Evolutionary conservation across 163 green algal genomes (phyloP), one percentile per base, ranked within the genome.

Genomic region (Scenedesmus sp.): DNA sequence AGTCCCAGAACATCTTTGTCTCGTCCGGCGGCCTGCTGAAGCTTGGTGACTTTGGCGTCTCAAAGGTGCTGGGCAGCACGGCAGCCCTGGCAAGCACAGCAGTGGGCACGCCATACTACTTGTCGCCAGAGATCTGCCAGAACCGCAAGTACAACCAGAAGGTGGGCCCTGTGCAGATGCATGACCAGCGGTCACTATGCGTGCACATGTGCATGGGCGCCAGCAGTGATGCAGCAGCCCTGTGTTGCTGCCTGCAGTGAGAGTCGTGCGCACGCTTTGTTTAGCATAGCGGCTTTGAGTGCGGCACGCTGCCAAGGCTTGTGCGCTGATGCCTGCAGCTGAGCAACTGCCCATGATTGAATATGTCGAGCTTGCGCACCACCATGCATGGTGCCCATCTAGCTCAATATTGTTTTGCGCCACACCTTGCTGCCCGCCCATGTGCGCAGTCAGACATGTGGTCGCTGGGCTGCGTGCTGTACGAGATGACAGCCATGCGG

Each of bases 41-140:
- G 92, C 94, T 98, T 13, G 96, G 96, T 0, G 96, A 98, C 91
- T 98, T 98, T 93, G 96, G 96, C 4, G 95, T 98, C 16, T 96
- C 94, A 34, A 97, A 96, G 82, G 90, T 97, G 4, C 90, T 96
- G 34, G 91, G 90, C 83, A 92, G 87, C 55, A 95, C 94, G 20
- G 92, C 88, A 56, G 90, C 95, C 54, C 93, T 97, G 86, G 95
- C 94, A 18, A 84, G 87, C 18, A 96, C 94, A 2, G 94, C 94
- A 9, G 94, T 97, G 18, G 96, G 96, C 62, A 98, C 95, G 64
- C 96, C 96, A 2, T 96, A 95, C 88, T 95, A 95, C 88, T 85
- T 95, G 54, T 93, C 79, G 23, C 96, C 96, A 9, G 96, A 98
- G 82, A 98, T 98, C 87, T 98, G 96, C 91, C 93, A 96, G 77